Base-by-base conservation (phyloP, 2,329 filamentous ascomycete genomes). In the Penicillium crustosum region DNA sequence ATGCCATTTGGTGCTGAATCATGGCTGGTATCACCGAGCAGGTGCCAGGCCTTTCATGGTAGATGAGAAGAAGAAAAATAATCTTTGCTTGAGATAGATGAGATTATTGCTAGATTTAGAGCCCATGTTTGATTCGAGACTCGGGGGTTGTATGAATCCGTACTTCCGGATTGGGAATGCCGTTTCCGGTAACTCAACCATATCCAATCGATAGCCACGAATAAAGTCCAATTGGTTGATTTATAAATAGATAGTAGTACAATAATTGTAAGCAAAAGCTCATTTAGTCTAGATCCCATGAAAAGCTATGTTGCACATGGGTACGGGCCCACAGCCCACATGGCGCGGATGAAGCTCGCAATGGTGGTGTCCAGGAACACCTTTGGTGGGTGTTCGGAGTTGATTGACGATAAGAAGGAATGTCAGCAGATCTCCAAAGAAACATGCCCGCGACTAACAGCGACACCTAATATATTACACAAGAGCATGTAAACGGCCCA, bases 151-250 rank as follows among this genome's bases (percentile, higher is more conserved):
- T 29, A 49, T 39, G 35, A 49, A 48, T 42, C 9, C 43, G 41
- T 55, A 49, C 44, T 33, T 49, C 52, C 52, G 52, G 43, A 49
- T 55, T 49, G 44, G 52, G 52, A 55, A 55, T 41, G 3, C 43
- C 35, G 52, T 55, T 49, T 49, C 27, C 52, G 25, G 44, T 8
- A 38, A 39, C 15, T 48, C 35, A 13, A 19, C 27, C 12, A 49
- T 19, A 49, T 29, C 36, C 19, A 17, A 39, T 29, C 21, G 2
- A 21, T 43, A 31, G 7, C 5, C 2, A 21, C 19, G 4, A 42
- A 31, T 23, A 10, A 21, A 15, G 23, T 31, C n/a, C 15, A 31
- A 33, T 25, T 33, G 9, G 7, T 12, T 10, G 7, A 10, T 31
- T 21, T 38, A 29, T 27, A 21, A 29, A 31, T 31, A 33, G 13